Base-by-base conservation (phyloP, 495 filamentous ascomycete species). In the Penicillium macrosclerotiorum region DNA sequence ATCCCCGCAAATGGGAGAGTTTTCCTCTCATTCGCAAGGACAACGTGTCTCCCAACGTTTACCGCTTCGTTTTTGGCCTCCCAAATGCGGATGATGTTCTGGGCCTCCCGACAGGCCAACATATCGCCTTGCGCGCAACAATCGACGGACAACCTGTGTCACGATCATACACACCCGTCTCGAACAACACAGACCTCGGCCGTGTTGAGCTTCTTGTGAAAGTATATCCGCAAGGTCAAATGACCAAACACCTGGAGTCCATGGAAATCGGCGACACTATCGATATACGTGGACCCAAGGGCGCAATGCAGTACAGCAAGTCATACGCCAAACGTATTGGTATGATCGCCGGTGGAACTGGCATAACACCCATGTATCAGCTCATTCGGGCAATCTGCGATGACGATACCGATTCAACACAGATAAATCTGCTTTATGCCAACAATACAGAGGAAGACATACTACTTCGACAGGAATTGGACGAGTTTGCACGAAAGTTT, bases 361-460 rank as follows among this genome's bases (percentile, higher is more conserved):
- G 76, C 4, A 75, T 79, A 26, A 80, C 76, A 17, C 76, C 74
- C 11, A 75, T 77, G 66, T 79, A 64, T 55, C 71, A 71, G 51
- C 53, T 78, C 14, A 67, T 77, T 39, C 67, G 65, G 8, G 68
- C 67, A 29, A 76, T 79, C 24, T 69, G 71, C 50, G 64, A 74
- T 40, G 64, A 74, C 37, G 54, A 64, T 1, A 50, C 35, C 7
- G 75, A 79, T 51, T 62, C 58, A 7, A 77, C 75, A 6, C 35
- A 70, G 41, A 51, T 78, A 14, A 65, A 57, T 32, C 55, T 75
- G 1, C 41, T 80, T 18, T 78, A 68, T 37, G 63, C 57, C 6
- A 68, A 63, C 35, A 60, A 60, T 26, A 46, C 42, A 7, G 64
- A 67, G 24, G 51, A 54, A 12, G 67, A 71, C 35, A 68, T 69